These are phyloP conservation scores for Tulasnella sp. DNA, from an alignment of 768 basidiomycete species.

Conservation along the genomic window DNA sequence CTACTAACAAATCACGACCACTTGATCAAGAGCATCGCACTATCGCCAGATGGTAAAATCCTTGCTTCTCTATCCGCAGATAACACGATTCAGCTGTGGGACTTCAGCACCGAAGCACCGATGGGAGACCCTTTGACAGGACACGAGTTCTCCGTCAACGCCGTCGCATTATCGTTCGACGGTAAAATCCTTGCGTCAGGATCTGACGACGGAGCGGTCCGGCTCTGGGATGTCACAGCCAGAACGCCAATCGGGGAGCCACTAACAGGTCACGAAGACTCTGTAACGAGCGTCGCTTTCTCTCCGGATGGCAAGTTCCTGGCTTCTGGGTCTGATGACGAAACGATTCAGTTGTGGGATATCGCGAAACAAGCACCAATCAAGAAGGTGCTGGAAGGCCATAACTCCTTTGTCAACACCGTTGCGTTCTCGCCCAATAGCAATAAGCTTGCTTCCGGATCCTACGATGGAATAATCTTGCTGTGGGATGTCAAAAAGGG, in stretches of 20 bases:
- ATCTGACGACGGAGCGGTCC: constrained; percentile 14
- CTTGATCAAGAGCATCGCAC: too few species aligned
- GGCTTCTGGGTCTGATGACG: constrained; percentile 31
- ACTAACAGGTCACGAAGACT: constrained; percentile 6
- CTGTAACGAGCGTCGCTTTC: constrained; percentile 25
- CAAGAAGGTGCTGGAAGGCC: neutral
- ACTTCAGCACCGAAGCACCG: too few species aligned
- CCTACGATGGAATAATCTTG: neutral
- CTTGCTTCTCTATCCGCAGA: too few species aligned
- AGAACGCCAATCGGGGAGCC: neutral
- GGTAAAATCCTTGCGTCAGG: too few species aligned
- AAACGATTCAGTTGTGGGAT: constrained; percentile 32
- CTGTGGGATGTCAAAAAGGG: constrained; percentile 28
- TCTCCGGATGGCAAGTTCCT: constrained; percentile 31
- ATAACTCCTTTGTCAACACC: neutral
- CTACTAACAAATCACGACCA: too few species aligned
- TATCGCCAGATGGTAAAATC: too few species aligned
- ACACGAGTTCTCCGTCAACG: neutral
- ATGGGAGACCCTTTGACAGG: neutral
- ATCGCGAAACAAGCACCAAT: neutral
- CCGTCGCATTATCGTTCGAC: too few species aligned
- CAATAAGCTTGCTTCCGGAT: too few species aligned
- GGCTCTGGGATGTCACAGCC: constrained; percentile 20
- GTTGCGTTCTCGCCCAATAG: too few species aligned
- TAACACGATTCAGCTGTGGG: too few species aligned